Conservation (phyloP, 2,329 filamentous ascomycete species). For the Acrodontium crateriforme region DNA sequence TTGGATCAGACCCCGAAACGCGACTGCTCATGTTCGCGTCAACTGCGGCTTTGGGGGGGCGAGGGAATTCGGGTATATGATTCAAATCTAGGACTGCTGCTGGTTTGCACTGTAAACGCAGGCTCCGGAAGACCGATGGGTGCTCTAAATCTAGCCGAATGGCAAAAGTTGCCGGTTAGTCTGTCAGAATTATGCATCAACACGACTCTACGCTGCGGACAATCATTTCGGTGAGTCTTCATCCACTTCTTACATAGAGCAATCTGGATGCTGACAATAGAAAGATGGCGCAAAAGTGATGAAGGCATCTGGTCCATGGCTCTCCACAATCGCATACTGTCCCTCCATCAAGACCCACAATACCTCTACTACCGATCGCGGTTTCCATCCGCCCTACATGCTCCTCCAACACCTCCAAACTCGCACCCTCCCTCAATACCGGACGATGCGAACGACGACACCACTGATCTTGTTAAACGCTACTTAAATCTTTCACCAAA, state of each 20-base stretch:
- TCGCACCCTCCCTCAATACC: slow-evolving; percentile 23
- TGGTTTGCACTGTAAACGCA: too few relatives aligned
- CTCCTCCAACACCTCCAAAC: slow-evolving; percentile 24
- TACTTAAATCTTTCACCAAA: slow-evolving; percentile 83
- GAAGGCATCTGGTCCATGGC: slow-evolving; percentile 81
- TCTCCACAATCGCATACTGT: slow-evolving; percentile 71
- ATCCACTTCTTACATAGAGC: neutral
- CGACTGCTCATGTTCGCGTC: too few relatives aligned
- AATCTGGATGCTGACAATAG: slow-evolving; percentile 1
- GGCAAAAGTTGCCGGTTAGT: slow-evolving; percentile 73
- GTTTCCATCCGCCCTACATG: slow-evolving; percentile 28
- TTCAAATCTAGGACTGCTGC: too few relatives aligned
- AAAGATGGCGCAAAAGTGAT: slow-evolving; percentile 69
- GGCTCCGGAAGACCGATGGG: too few relatives aligned
- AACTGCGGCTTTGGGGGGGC: too few relatives aligned
- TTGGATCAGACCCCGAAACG: too few relatives aligned
- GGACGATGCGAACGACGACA: slow-evolving; percentile 46
- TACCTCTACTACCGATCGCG: slow-evolving; percentile 69
- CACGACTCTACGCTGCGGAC: slow-evolving; percentile 84
- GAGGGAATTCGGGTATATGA: too few relatives aligned
- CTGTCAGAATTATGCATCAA: slow-evolving; percentile 84
- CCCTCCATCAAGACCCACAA: slow-evolving; percentile 65
- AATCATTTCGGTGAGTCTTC: slow-evolving; percentile 60
- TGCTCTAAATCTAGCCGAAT: slow-evolving; percentile 48
- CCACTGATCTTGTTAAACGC: slow-evolving; percentile 57